Evolutionary conservation across 257 asterid species (phyloP).

Genomic region (Anisodus acutangulus): DNA sequence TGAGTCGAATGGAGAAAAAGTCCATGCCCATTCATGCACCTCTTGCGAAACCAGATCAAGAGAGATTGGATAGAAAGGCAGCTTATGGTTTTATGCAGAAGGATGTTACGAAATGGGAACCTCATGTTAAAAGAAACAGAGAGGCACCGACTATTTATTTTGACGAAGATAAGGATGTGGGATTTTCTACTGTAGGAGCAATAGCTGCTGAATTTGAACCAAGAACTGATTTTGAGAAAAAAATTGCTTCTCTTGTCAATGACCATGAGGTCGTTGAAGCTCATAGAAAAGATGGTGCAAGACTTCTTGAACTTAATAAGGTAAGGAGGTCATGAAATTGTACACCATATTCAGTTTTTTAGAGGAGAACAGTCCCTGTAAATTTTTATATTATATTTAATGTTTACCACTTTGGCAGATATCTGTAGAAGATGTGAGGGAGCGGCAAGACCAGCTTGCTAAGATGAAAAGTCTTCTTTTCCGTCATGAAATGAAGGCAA

Average conservation of each 20-base stretch:
- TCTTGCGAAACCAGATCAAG: constrained; percentile 68
- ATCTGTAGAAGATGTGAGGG: constrained; percentile 73
- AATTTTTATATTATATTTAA: background rate
- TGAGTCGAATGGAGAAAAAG: constrained; percentile 57
- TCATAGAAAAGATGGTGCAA: constrained; percentile 83
- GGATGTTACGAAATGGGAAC: constrained; percentile 85
- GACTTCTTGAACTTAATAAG: constrained; percentile 92
- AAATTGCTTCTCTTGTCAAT: constrained; percentile 68
- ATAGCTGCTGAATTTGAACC: constrained; percentile 93
- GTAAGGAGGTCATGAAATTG: constrained; percentile 39
- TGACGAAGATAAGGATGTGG: constrained; percentile 65
- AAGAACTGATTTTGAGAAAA: constrained; percentile 86
- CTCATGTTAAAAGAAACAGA: constrained; percentile 77
- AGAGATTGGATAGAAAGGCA: constrained; percentile 65
- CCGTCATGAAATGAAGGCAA: constrained; percentile 79
- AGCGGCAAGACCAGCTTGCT: constrained; percentile 66
- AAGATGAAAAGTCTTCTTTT: constrained; percentile 85
- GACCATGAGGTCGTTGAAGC: constrained; percentile 79
- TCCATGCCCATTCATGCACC: constrained; percentile 64
- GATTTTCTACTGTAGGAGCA: constrained; percentile 84
- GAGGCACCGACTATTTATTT: constrained; percentile 87
- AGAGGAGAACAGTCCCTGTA: background rate
- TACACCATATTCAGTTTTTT: background rate
- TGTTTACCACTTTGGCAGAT: constrained; percentile 49
- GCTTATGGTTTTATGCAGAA: constrained; percentile 63